phyloP scores from a whole-genome alignment of 106 monocot genomes.

The Dendrobium nobile region DNA sequence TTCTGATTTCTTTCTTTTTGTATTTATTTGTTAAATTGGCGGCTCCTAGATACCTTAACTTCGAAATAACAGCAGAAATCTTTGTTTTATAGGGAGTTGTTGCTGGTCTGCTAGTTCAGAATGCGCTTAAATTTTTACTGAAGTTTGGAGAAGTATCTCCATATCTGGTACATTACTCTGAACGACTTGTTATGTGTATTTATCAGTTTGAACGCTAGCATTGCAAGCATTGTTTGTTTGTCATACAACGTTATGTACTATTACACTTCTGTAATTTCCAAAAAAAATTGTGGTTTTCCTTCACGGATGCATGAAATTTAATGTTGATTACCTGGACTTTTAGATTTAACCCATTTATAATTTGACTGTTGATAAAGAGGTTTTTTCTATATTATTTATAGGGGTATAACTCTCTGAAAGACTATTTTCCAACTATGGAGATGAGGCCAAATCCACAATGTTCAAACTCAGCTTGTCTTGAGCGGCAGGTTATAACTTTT shows the following conservation, averaged over 20 bases:
- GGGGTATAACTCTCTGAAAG: constrained; percentile 98
- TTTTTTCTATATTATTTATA: constrained; percentile 14
- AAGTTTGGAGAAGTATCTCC: constrained; percentile 96
- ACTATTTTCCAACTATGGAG: constrained; percentile 91
- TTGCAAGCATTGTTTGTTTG: background rate
- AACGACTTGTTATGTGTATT: background rate
- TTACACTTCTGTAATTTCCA: background rate
- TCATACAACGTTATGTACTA: background rate
- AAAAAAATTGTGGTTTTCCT: background rate
- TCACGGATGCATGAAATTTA: background rate
- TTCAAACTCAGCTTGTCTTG: constrained; percentile 80
- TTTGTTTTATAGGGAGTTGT: constrained; percentile 69
- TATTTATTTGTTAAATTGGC: background rate
- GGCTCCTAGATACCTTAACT: background rate
- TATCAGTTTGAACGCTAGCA: background rate
- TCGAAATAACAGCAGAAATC: background rate
- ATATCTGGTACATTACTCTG: constrained; percentile 61
- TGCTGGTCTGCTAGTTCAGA: constrained; percentile 95
- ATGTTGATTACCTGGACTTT: background rate
- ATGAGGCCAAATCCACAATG: constrained; percentile 96
- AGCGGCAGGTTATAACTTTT: constrained; percentile 53
- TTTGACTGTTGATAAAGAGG: background rate
- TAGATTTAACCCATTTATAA: background rate
- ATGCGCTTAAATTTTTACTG: constrained; percentile 79
- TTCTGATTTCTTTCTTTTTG: background rate